A percentile compares a stretch with the other conserved stretches of the same genome.
Conservation (phyloP, 257 asterid genomes). For the Capsicum chinense region DNA sequence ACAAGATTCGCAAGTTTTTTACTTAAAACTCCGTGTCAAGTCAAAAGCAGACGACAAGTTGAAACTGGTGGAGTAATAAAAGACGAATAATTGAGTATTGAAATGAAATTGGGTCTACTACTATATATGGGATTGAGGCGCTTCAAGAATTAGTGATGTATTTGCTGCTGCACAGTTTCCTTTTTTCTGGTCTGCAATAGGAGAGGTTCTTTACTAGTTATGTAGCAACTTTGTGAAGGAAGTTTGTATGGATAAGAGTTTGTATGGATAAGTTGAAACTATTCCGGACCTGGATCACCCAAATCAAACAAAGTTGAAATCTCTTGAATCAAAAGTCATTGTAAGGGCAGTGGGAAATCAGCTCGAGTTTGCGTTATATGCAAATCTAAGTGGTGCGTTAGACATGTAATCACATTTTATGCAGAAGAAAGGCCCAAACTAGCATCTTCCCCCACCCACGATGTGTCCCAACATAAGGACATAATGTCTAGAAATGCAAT, state of each 20-base stretch:
- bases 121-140: too few species aligned
- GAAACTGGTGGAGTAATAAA: too few species aligned
- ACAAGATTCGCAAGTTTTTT: too few species aligned
- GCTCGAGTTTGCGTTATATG: background rate
- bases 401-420: background rate
- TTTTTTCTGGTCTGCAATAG: constrained; percentile 22
- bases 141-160: background rate
- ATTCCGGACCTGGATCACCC: background rate
- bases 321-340: background rate
- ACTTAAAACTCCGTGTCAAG: too few species aligned
- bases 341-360: background rate
- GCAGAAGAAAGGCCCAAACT: background rate
- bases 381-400: background rate
- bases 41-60: too few species aligned
- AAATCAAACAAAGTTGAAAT: background rate
- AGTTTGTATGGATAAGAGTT: background rate
- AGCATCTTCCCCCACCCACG: background rate
- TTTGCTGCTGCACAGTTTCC: background rate
- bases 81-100: background rate
- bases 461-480: too few species aligned
- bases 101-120: background rate
- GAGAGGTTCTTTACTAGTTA: background rate
- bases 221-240: background rate
- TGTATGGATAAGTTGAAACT: background rate
- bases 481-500: too few species aligned